phyloP scores from a whole-genome alignment of 1,139 yeast species.

The Wickerhamomyces sp. region DNA sequence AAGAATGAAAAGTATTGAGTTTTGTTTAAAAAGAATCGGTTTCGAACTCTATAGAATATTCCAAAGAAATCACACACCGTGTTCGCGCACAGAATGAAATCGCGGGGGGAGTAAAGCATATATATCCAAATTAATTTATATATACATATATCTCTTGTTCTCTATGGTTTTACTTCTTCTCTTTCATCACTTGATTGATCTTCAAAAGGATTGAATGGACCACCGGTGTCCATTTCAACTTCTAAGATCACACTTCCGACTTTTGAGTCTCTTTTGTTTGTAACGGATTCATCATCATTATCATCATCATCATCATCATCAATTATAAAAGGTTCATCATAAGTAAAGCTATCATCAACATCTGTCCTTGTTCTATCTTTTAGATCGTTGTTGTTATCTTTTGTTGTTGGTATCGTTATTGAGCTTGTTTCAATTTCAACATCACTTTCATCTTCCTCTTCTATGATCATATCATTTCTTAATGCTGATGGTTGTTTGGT shows the following conservation, averaged over 20 bases:
- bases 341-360: constrained; percentile 10
- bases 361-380: constrained; percentile 17
- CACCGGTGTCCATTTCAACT: constrained; percentile 18
- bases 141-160: too few relatives aligned
- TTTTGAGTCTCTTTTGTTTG: constrained; percentile 16
- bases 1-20: too few relatives aligned
- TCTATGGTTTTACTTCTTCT: background rate
- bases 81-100: too few relatives aligned
- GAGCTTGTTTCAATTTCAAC: too few relatives aligned
- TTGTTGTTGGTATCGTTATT: too few relatives aligned
- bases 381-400: constrained; percentile 14
- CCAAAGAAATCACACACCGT: too few relatives aligned
- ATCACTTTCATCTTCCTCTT: constrained; percentile 19
- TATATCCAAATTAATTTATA: too few relatives aligned
- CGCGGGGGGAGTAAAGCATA: too few relatives aligned
- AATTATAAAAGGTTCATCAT: constrained; percentile 24
- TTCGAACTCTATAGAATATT: too few relatives aligned
- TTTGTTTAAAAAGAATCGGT: too few relatives aligned
- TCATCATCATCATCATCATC: constrained; percentile 18
- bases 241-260: constrained; percentile 21
- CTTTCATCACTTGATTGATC: constrained; percentile 4
- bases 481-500: constrained; percentile 6
- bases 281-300: constrained; percentile 19
- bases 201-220: constrained; percentile 16
- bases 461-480: constrained; percentile 14